These are phyloP conservation scores for Podila epigama DNA, from an alignment of 192 early-diverging fungal species.

Conservation along the genomic window DNA sequence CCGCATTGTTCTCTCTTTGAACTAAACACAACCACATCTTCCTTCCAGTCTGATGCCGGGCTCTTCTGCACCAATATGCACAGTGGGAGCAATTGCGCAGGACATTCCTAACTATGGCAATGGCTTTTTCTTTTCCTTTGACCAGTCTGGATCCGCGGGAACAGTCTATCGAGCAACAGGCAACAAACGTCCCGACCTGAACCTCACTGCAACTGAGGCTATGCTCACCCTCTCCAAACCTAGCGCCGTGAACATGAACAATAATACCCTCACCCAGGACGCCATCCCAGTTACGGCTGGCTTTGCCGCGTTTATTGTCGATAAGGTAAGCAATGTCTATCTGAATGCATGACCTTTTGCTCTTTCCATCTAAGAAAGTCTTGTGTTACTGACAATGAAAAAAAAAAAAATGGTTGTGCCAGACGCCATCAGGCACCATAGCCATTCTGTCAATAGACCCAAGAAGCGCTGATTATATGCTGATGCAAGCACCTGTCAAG, in stretches of 20 bases:
- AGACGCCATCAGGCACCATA: constrained; percentile 17
- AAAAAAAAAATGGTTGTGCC: background rate
- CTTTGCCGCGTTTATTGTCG: constrained; percentile 35
- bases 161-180: constrained; percentile 10
- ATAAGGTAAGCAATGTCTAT: too few relatives aligned
- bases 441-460: constrained; percentile 29
- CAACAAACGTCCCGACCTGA: constrained; percentile 13
- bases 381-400: too few relatives aligned
- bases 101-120: constrained; percentile 20
- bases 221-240: constrained; percentile 8
- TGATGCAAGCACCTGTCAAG: constrained; percentile 1
- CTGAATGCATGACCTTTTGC: too few relatives aligned
- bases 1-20: too few relatives aligned
- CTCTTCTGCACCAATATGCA: constrained; percentile 41
- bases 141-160: constrained; percentile 22
- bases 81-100: constrained; percentile 37
- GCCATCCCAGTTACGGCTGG: constrained; percentile 19
- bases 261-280: constrained; percentile 2
- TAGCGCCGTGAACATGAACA: constrained; percentile 18
- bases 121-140: constrained; percentile 20
- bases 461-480: background rate
- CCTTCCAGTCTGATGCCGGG: constrained; percentile 15
- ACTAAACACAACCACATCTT: background rate
- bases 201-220: constrained; percentile 24
- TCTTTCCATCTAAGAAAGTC: too few relatives aligned